phyloP scores from a whole-genome alignment of 495 filamentous ascomycete genomes.

The Penicillium alfredii region DNA sequence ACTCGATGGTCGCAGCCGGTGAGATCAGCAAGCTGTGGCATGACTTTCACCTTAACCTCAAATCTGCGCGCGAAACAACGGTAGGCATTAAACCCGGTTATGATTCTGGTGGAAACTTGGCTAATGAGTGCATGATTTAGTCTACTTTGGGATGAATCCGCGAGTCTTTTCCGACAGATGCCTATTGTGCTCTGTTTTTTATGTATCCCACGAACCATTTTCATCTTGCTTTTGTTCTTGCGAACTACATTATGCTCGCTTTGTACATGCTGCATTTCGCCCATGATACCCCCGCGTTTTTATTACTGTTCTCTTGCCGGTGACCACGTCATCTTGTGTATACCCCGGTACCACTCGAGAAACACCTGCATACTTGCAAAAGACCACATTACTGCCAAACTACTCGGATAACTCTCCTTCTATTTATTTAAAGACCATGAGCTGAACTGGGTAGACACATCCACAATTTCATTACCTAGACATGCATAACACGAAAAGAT shows the following conservation, averaged over 20 bases:
- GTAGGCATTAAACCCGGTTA: too few relatives aligned
- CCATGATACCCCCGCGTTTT: neutral
- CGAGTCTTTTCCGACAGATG: neutral
- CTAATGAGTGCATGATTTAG: too few relatives aligned
- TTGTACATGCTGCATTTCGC: neutral
- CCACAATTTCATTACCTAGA: constrained; percentile 31
- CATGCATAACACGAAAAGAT: constrained; percentile 25
- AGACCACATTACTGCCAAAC: too few relatives aligned
- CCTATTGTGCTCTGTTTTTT: too few relatives aligned
- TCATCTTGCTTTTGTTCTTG: neutral
- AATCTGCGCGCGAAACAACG: constrained; percentile 46
- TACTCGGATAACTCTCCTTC: too few relatives aligned
- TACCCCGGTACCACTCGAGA: too few relatives aligned
- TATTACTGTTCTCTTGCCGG: too few relatives aligned
- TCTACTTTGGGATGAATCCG: neutral
- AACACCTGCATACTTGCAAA: too few relatives aligned
- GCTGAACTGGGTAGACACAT: constrained; percentile 5
- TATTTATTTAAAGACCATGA: too few relatives aligned
- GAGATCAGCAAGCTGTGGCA: constrained; percentile 53
- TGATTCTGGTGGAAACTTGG: too few relatives aligned
- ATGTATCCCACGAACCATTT: too few relatives aligned
- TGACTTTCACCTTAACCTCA: constrained; percentile 53
- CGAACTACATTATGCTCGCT: neutral
- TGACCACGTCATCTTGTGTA: too few relatives aligned
- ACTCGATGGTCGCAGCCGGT: constrained; percentile 49